phyloP scores from a whole-genome alignment of 2,329 filamentous ascomycete species.

The Berkeleyomyces rouxiae region DNA sequence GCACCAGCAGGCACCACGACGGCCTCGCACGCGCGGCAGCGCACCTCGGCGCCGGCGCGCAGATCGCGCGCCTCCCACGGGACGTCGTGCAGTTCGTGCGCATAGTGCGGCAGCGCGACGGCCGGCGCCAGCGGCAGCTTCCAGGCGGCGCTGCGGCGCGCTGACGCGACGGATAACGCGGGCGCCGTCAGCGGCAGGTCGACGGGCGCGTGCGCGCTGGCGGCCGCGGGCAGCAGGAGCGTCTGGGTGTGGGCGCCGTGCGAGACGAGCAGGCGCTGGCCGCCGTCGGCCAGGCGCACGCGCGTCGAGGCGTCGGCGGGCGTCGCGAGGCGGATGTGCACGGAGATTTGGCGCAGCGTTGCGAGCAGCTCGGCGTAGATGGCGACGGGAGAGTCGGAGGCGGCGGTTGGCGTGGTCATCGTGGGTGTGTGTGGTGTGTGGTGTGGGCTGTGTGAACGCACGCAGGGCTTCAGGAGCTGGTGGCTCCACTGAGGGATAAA shows the following conservation, averaged over 20 bases:
- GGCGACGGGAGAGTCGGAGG: slow-evolving; percentile 1
- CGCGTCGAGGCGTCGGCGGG: slow-evolving; percentile 27
- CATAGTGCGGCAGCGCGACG: slow-evolving; percentile 17
- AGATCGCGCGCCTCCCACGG: slow-evolving; percentile 43
- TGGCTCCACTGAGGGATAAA: neutral
- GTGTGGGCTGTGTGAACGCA: neutral
- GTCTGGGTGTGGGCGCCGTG: slow-evolving; percentile 26
- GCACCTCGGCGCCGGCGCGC: slow-evolving; percentile 24
- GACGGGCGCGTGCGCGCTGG: slow-evolving; percentile 24
- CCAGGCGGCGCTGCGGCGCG: slow-evolving; percentile 30
- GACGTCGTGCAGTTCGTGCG: slow-evolving; percentile 24
- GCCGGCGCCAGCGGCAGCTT: slow-evolving; percentile 29
- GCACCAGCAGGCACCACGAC: slow-evolving; percentile 23
- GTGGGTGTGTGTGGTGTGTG: neutral
- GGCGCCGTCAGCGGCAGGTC: slow-evolving; percentile 16
- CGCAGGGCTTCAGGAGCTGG: neutral
- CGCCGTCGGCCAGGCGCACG: slow-evolving; percentile 28
- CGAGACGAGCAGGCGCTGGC: slow-evolving; percentile 29
- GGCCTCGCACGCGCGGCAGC: slow-evolving; percentile 26
- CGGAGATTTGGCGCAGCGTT: slow-evolving; percentile 47
- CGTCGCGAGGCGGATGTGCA: slow-evolving; percentile 35
- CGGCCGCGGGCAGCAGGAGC: slow-evolving; percentile 28
- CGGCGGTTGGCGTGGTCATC: neutral
- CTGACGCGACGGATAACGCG: slow-evolving; percentile 17
- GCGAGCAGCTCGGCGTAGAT: slow-evolving; percentile 49